phyloP scores from a whole-genome alignment of 163 green algal species.

The Chlorella variabilis region DNA sequence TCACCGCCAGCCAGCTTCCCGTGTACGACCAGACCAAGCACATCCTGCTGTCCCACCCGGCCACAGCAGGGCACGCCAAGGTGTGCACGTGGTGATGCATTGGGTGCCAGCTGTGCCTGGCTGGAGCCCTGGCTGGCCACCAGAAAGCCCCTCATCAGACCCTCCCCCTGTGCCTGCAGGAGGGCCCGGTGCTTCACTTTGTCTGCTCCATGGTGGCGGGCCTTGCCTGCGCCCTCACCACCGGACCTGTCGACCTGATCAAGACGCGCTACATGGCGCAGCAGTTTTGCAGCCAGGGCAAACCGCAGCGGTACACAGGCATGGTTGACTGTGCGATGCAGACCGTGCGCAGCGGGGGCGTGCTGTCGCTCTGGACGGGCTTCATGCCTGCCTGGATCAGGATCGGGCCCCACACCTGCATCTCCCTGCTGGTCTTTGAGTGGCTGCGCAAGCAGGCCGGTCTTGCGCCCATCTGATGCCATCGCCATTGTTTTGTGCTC shows the following conservation, averaged over 20 bases:
- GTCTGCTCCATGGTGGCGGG: constrained; percentile 18
- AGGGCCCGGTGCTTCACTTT: constrained; percentile 14
- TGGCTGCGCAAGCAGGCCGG: constrained; percentile 17
- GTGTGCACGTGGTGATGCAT: neutral
- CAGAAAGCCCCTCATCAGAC: no score
- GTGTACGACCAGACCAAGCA: constrained; percentile 27
- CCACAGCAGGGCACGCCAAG: constrained; percentile 2
- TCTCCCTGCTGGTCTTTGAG: constrained; percentile 22
- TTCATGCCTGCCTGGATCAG: constrained; percentile 16
- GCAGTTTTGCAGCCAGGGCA: neutral
- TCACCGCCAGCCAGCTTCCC: constrained; percentile 15
- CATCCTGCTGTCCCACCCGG: constrained; percentile 9
- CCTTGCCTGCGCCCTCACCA: neutral
- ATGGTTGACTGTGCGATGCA: constrained; percentile 2
- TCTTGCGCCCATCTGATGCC: constrained; percentile 3
- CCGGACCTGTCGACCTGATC: neutral
- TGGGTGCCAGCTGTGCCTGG: no score
- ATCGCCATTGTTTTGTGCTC: no score
- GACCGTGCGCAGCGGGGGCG: constrained; percentile 2
- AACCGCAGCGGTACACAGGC: neutral
- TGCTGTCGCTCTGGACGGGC: constrained; percentile 18
- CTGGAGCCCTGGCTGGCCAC: no score
- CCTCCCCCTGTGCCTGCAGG: no score
- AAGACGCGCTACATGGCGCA: constrained; percentile 24
- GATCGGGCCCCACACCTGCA: constrained; percentile 20